Evolutionary conservation across 1,284 basidiomycete genomes (phyloP).

Genomic region (Pisolithus thermaeus): DNA sequence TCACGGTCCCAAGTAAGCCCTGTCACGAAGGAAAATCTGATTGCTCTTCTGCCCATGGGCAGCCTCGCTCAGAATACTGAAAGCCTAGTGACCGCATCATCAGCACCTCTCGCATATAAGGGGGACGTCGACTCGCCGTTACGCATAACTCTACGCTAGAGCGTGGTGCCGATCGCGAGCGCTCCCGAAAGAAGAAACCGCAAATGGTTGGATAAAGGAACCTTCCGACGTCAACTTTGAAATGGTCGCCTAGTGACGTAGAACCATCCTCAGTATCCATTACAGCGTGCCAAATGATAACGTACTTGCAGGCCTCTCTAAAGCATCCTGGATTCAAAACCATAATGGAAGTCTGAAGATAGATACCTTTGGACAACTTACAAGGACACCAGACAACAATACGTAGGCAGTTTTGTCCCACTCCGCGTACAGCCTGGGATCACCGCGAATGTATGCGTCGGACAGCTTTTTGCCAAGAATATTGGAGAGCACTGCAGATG

Average conservation of each 20-base stretch:
- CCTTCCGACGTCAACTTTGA: conserved; percentile 17
- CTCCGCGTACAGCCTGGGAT: conserved; percentile 10
- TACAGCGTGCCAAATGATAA: neutral
- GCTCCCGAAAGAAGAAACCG: conserved; percentile 27
- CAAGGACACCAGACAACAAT: conserved; percentile 40
- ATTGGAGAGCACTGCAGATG: conserved; percentile 27
- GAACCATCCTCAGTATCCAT: neutral
- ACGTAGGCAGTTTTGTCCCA: conserved; percentile 36
- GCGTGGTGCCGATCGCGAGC: conserved; percentile 2
- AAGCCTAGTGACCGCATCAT: conserved; percentile 25
- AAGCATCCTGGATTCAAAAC: conserved; percentile 21
- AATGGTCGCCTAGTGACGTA: conserved; percentile 8
- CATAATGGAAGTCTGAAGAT: conserved; percentile 8
- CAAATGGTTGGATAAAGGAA: conserved; percentile 24
- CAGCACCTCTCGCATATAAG: conserved; percentile 20
- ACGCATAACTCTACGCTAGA: conserved; percentile 17
- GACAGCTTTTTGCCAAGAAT: conserved; percentile 28
- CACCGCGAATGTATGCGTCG: conserved; percentile 10
- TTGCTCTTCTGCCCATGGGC: conserved; percentile 22
- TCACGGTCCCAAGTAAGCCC: conserved; percentile 34
- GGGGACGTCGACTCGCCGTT: conserved; percentile 16
- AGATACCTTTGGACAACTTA: conserved; percentile 16
- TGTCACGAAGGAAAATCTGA: conserved; percentile 29
- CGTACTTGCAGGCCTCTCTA: conserved; percentile 22
- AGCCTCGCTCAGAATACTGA: conserved; percentile 29